A percentile compares a stretch with the other conserved stretches of the same genome.
phyloP scores from a whole-genome alignment of 2,329 filamentous ascomycete genomes.

The Sphaceloma murrayae region DNA sequence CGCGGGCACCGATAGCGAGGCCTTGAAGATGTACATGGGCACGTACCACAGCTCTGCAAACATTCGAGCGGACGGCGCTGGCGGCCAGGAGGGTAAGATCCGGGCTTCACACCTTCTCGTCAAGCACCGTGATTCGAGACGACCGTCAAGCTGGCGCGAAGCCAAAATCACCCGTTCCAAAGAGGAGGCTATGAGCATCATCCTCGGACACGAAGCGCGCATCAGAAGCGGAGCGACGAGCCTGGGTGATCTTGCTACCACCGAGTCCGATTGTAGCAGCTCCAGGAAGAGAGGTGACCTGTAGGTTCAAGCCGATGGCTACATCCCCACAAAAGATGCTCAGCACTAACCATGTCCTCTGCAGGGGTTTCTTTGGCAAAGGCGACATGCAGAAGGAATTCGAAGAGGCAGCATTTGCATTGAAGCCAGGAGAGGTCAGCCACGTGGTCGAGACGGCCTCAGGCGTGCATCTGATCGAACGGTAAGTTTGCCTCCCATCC shows the following conservation, averaged over 20 bases:
- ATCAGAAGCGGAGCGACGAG: slow-evolving; percentile 61
- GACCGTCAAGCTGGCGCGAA: slow-evolving; percentile 89
- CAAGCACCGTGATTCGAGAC: slow-evolving; percentile 81
- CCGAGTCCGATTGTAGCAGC: slow-evolving; percentile 91
- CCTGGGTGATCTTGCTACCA: slow-evolving; percentile 74
- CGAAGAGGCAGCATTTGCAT: slow-evolving; percentile 86
- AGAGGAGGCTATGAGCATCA: slow-evolving; percentile 72
- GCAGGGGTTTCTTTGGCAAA: slow-evolving; percentile 76
- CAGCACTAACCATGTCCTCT: background rate
- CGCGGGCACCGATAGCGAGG: slow-evolving; percentile 75
- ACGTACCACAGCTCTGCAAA: slow-evolving; percentile 61
- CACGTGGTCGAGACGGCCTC: slow-evolving; percentile 83
- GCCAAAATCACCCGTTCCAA: slow-evolving; percentile 79
- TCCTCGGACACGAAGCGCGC: slow-evolving; percentile 62
- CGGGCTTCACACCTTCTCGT: slow-evolving; percentile 85
- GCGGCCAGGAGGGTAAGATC: slow-evolving; percentile 63
- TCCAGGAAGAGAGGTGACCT: slow-evolving; percentile 89
- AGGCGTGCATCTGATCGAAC: slow-evolving; percentile 89
- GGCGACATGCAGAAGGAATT: slow-evolving; percentile 99
- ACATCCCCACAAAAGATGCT: background rate
- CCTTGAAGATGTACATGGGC: slow-evolving; percentile 90
- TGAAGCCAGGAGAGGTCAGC: slow-evolving; percentile 80
- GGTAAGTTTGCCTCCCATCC: slow-evolving; percentile 59
- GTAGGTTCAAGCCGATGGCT: slow-evolving; percentile 35
- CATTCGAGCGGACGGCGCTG: slow-evolving; percentile 29